A percentile compares a stretch with the other conserved stretches of the same genome.
Evolutionary conservation across 2,329 filamentous ascomycete genomes (phyloP).

Genomic region (Colletotrichum filicis): DNA sequence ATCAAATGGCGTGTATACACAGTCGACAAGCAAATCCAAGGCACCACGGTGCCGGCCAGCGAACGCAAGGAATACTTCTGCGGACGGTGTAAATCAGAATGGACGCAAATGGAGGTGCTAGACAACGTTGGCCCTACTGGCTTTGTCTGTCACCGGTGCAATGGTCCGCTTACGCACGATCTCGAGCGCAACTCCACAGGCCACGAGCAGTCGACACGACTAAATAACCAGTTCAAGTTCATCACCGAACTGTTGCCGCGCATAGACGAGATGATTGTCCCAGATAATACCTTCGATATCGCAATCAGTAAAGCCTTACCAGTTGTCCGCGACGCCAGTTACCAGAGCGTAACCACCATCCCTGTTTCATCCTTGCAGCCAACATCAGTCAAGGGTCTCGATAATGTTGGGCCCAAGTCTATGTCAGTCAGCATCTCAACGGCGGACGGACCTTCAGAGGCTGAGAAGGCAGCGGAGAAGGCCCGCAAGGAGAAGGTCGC

Average conservation of each 20-base stretch:
- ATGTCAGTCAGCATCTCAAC: conserved; percentile 78
- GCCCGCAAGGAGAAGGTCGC: conserved; percentile 74
- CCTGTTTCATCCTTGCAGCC: conserved; percentile 69
- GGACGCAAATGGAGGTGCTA: conserved; percentile 89
- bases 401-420: conserved; percentile 73
- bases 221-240: conserved; percentile 84
- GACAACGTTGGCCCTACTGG: conserved; percentile 77
- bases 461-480: conserved; percentile 72
- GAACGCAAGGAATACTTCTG: conserved; percentile 96
- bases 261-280: conserved; percentile 80
- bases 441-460: conserved; percentile 72
- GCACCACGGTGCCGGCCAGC: conserved; percentile 79
- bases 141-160: conserved; percentile 87
- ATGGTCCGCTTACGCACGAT: conserved; percentile 70
- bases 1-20: conserved; percentile 95
- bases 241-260: conserved; percentile 80
- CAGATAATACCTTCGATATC: conserved; percentile 78
- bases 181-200: conserved; percentile 76
- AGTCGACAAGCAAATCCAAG: conserved; percentile 89
- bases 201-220: conserved; percentile 76
- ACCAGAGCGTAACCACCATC: conserved; percentile 63
- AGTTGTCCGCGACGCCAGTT: conserved; percentile 73
- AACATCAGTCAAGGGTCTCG: conserved; percentile 76
- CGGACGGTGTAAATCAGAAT: conserved; percentile 82
- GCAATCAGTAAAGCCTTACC: conserved; percentile 72